Conservation (phyloP, 1,139 yeast species). For the Kazachstania sp. region DNA sequence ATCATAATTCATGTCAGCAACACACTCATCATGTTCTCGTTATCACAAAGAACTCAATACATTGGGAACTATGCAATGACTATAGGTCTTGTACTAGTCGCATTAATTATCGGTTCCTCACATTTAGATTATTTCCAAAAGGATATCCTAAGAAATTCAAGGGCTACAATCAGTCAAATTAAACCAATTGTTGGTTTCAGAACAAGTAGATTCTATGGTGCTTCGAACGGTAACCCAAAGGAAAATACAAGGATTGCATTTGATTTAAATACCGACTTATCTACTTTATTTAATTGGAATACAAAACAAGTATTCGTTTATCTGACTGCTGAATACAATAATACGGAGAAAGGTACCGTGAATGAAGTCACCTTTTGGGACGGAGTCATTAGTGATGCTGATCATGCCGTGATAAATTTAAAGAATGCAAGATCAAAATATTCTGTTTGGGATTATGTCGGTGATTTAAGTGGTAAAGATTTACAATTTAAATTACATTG, state of each 20-base stretch:
- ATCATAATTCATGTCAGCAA: no score
- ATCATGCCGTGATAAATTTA: constrained; percentile 51
- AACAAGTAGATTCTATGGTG: constrained; percentile 66
- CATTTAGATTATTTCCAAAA: constrained; percentile 37
- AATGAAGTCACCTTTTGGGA: constrained; percentile 90
- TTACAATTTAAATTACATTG: constrained; percentile 71
- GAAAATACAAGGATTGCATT: constrained; percentile 69
- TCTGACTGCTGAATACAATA: constrained; percentile 70
- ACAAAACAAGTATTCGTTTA: constrained; percentile 91
- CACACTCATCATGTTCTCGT: constrained; percentile 40
- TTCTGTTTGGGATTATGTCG: constrained; percentile 80
- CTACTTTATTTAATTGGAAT: constrained; percentile 88
- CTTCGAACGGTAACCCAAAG: constrained; percentile 59
- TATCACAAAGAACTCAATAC: constrained; percentile 42
- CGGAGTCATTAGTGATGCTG: constrained; percentile 52
- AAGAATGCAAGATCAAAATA: constrained; percentile 59
- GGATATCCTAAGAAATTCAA: constrained; percentile 34
- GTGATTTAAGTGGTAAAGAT: constrained; percentile 55
- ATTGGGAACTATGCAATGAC: constrained; percentile 51
- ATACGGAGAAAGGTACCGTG: constrained; percentile 34
- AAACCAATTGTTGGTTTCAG: constrained; percentile 40
- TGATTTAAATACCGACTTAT: constrained; percentile 61
- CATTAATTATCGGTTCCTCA: constrained; percentile 41
- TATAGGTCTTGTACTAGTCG: constrained; percentile 41
- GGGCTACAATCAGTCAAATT: constrained; percentile 37